phyloP scores from a whole-genome alignment of 2,329 filamentous ascomycete species.

The Calonectria leucothoes region DNA sequence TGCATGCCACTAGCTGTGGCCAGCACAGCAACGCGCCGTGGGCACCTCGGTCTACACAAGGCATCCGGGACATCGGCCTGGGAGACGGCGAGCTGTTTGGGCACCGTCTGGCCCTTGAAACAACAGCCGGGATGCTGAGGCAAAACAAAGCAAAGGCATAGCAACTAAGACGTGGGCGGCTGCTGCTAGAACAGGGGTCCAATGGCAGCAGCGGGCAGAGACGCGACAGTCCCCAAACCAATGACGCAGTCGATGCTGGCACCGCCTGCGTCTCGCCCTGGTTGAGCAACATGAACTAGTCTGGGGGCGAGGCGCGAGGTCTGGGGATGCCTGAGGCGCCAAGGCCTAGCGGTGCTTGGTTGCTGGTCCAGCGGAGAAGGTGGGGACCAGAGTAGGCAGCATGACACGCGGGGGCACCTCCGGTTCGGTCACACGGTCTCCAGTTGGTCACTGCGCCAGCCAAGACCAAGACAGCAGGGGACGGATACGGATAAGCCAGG shows the following conservation, averaged over 20 bases:
- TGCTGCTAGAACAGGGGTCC: not conserved
- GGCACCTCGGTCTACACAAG: not conserved
- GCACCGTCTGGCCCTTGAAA: not conserved
- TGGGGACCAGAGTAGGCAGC: slow-evolving; percentile 34
- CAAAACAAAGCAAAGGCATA: not conserved
- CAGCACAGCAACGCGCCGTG: not conserved
- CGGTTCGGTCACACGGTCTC: slow-evolving; percentile 40
- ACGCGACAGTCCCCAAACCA: not conserved
- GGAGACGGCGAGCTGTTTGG: not conserved
- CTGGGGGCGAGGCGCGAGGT: slow-evolving; percentile 19
- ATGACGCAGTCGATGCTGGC: slow-evolving; percentile 9
- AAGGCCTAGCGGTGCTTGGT: slow-evolving; percentile 36
- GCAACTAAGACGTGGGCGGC: not conserved
- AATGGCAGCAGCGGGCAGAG: not conserved
- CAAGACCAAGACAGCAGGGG: slow-evolving; percentile 25
- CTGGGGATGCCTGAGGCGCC: slow-evolving; percentile 42
- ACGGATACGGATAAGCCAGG: slow-evolving; percentile 24
- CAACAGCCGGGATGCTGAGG: not conserved
- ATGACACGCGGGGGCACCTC: slow-evolving; percentile 43
- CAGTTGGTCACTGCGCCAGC: slow-evolving; percentile 11
- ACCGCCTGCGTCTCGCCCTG: slow-evolving; percentile 20
- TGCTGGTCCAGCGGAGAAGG: slow-evolving; percentile 40
- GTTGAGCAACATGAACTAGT: slow-evolving; percentile 23
- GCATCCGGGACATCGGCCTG: not conserved
- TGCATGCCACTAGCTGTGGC: slow-evolving; percentile 14